Evolutionary conservation across 441 rosid genomes (phyloP).

Genomic region (Gossypium gossypioides): DNA sequence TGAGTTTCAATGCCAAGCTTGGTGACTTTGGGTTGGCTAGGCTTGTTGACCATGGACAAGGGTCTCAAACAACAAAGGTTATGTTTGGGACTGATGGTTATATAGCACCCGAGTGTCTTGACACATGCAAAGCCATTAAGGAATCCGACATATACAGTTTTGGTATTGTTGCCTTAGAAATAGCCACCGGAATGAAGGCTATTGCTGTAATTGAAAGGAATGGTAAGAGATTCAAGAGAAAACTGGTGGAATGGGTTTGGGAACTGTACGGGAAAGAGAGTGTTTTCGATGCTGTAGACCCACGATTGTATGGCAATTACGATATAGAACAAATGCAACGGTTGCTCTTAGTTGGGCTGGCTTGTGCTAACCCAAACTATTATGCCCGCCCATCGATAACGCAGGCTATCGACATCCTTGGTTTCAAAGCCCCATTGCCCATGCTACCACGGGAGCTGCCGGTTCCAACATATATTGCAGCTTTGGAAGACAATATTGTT

Average conservation of each 20-base stretch:
- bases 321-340: constrained; percentile 18
- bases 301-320: constrained; percentile 12
- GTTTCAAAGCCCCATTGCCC: neutral
- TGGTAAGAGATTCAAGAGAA: neutral
- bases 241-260: constrained; percentile 22
- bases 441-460: constrained; percentile 15
- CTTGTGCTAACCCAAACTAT: constrained; percentile 26
- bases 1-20: constrained; percentile 39
- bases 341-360: constrained; percentile 24
- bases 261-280: constrained; percentile 5
- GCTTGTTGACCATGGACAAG: constrained; percentile 42
- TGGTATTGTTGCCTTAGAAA: constrained; percentile 37
- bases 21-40: constrained; percentile 58
- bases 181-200: constrained; percentile 21
- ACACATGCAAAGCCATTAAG: constrained; percentile 34
- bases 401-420: constrained; percentile 1
- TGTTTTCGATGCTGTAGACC: constrained; percentile 12
- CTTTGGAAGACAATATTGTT: neutral
- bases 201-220: neutral
- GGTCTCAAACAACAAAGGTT: constrained; percentile 31
- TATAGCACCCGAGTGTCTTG: constrained; percentile 44
- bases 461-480: neutral
- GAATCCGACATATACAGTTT: constrained; percentile 46
- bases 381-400: constrained; percentile 12
- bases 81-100: constrained; percentile 46